Base-by-base conservation (phyloP, 371 early-diverging fungal genomes). In the Parasitella parasitica region DNA sequence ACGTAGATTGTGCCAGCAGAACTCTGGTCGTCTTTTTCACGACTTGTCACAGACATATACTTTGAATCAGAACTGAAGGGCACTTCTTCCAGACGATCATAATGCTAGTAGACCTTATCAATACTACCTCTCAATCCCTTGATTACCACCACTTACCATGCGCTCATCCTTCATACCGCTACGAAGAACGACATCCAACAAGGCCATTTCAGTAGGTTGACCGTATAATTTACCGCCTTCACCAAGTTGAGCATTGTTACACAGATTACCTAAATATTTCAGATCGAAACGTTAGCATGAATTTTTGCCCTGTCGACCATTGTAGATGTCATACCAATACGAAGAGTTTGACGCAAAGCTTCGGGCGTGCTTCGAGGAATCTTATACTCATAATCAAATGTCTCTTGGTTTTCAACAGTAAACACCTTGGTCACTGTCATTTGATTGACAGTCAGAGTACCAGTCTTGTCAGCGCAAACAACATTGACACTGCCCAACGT, bases 401-500 rank as follows among this genome's bases (percentile, higher is more conserved):
- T 76, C 27, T 72, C 72, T 37, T 85, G 80, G 35, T 89, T 78
- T 30, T 87, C 83, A 28, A 86, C 63, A 1, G 92, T 90, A 58
- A 87, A 92, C 0, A 89, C 63, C 49, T 88, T 85, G 34, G 87
- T 88, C 9, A 91, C 88, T 0, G 92, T 90, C 95, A 94, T 93
- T 57, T 89, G 85, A 72, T 95, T 95, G 65, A 86, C 76, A 2
- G 95, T 95, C 66, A 94, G 69, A 0, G 95, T 94, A 30, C 91
- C 96, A 0, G 98, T 97, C 76, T 97, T 97, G 72, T 97, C 98
- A 32, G 91, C 91, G 75, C 95, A 95, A 30, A 97, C 89, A 5
- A 80, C 73, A 62, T 88, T 94, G 43, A 95, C 93, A 6, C 93
- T 90, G 2, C 96, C 94, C n/a, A 97, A 79, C 0, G 93, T 87